Conservation (phyloP, 2,329 filamentous ascomycete species). For the Pseudocercospora vitis region DNA sequence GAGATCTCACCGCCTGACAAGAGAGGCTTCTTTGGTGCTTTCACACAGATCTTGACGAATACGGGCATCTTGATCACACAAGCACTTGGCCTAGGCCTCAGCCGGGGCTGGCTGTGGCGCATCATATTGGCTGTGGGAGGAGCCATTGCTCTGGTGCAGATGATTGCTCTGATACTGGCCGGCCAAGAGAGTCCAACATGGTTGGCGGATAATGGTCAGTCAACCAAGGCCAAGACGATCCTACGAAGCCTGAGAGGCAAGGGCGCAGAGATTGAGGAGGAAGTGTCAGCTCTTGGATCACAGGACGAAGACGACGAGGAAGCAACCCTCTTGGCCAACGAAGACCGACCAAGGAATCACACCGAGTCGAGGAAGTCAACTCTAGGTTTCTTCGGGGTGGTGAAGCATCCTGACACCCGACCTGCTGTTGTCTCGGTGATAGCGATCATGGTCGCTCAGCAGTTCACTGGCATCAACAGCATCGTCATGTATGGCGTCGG, state of each 20-base stretch:
- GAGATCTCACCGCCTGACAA: slow-evolving; percentile 74
- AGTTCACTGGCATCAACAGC: slow-evolving; percentile 89
- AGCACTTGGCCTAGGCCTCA: slow-evolving; percentile 82
- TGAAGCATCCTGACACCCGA: slow-evolving; percentile 68
- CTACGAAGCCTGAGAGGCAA: slow-evolving; percentile 75
- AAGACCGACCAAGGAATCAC: slow-evolving; percentile 7
- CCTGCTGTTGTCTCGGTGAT: slow-evolving; percentile 85
- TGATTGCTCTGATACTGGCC: slow-evolving; percentile 65
- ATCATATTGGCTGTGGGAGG: slow-evolving; percentile 76
- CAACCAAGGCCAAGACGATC: slow-evolving; percentile 62
- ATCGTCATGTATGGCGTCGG: slow-evolving; percentile 99
- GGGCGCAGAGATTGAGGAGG: slow-evolving; percentile 61
- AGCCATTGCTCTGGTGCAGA: slow-evolving; percentile 66
- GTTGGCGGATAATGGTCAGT: slow-evolving; percentile 67
- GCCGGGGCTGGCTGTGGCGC: slow-evolving; percentile 76
- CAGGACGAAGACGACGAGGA: slow-evolving; percentile 58
- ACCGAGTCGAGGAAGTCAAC: slow-evolving; percentile 28
- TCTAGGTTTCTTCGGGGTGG: slow-evolving; percentile 54
- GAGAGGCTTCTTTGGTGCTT: slow-evolving; percentile 67
- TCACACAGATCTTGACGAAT: slow-evolving; percentile 94
- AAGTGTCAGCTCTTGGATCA: slow-evolving; percentile 54
- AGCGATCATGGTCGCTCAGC: slow-evolving; percentile 84
- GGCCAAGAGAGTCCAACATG: slow-evolving; percentile 86
- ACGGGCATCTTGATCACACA: slow-evolving; percentile 79
- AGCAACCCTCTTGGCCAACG: slow-evolving; percentile 47